Evolutionary conservation across 352 stramenopile species (phyloP).

Genomic region (Globisporangium abappressorium): DNA sequence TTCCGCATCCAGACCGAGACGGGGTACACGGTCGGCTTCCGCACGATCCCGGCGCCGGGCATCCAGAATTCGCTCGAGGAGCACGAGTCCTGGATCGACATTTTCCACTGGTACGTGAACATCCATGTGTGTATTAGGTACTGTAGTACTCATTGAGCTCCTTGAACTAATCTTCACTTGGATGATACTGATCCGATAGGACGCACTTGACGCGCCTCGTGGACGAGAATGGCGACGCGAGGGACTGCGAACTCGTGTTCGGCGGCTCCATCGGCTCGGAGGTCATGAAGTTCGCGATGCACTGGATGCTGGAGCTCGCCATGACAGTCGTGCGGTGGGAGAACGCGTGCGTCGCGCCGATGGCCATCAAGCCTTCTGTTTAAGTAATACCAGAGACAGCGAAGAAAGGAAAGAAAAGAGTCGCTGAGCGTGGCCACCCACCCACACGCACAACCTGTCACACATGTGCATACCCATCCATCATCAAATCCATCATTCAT

Average conservation of each 20-base stretch:
- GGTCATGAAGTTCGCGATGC: conserved; percentile 57
- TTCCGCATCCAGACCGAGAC: conserved; percentile 52
- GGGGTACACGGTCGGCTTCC: conserved; percentile 67
- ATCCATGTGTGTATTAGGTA: neutral
- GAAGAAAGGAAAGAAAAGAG: neutral
- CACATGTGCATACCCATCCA: neutral
- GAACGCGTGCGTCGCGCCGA: conserved; percentile 46
- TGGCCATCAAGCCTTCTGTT: conserved; percentile 38
- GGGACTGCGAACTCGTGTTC: conserved; percentile 39
- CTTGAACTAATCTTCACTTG: neutral
- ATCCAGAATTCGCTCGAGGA: conserved; percentile 49
- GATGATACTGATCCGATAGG: conserved; percentile 15
- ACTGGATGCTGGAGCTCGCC: conserved; percentile 80
- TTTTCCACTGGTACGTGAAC: conserved; percentile 55
- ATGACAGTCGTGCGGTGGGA: conserved; percentile 73
- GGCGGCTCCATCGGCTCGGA: conserved; percentile 51
- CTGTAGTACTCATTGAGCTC: neutral
- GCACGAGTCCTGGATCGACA: conserved; percentile 54
- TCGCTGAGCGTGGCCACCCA: neutral
- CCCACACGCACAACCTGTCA: neutral
- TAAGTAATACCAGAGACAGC: neutral
- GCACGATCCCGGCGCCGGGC: conserved; percentile 46
- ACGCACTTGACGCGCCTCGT: conserved; percentile 31
- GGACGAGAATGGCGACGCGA: conserved; percentile 22
- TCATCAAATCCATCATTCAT: neutral